These are phyloP conservation scores for Phytophthora fragariaefolia DNA, from an alignment of 352 stramenopile species.

Conservation along the genomic window DNA sequence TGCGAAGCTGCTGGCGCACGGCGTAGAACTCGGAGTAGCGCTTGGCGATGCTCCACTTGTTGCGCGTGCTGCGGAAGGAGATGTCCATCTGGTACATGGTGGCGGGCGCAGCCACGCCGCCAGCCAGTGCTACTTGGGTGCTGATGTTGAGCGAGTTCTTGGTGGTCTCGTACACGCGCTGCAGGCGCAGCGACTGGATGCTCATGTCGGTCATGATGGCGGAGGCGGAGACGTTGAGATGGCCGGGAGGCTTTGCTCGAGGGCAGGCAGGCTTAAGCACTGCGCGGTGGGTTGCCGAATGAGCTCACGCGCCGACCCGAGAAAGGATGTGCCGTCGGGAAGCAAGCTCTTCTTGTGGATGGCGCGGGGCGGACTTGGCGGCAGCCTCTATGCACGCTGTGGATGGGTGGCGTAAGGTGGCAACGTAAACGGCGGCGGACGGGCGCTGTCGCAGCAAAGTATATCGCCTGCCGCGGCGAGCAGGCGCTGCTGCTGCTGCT, in stretches of 20 bases:
- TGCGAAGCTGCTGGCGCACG: constrained; percentile 63
- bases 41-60: constrained; percentile 89
- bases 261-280: constrained; percentile 3
- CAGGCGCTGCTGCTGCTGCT: constrained; percentile 18
- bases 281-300: constrained; percentile 30
- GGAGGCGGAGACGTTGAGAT: constrained; percentile 6
- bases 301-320: constrained; percentile 11
- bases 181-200: constrained; percentile 66
- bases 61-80: constrained; percentile 82
- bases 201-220: constrained; percentile 52
- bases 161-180: constrained; percentile 75
- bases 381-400: constrained; percentile 31
- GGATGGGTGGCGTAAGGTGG: constrained; percentile 27
- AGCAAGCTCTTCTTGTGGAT: constrained; percentile 22
- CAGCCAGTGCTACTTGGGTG: constrained; percentile 70
- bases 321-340: constrained; percentile 15
- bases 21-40: constrained; percentile 89
- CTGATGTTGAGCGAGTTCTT: constrained; percentile 85
- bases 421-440: constrained; percentile 20
- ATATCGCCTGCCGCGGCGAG: constrained; percentile 21
- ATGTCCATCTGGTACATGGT: constrained; percentile 91
- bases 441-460: constrained; percentile 22
- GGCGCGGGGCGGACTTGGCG: constrained; percentile 4
- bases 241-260: background rate
- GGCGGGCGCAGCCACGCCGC: constrained; percentile 50